These are phyloP conservation scores for Ganoderma boninense DNA, from an alignment of 1,284 basidiomycete genomes.

Conservation along the genomic window DNA sequence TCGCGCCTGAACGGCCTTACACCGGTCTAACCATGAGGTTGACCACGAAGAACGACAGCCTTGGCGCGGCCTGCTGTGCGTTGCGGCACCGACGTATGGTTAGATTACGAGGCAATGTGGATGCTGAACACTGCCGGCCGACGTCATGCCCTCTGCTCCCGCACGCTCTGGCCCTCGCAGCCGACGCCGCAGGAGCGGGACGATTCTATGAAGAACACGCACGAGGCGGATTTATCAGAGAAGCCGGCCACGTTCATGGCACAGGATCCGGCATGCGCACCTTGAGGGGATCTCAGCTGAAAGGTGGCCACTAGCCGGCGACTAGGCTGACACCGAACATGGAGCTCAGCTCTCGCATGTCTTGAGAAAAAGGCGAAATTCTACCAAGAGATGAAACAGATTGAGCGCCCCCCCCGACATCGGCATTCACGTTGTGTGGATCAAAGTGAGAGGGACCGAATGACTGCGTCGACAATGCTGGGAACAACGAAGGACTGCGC, in stretches of 20 bases:
- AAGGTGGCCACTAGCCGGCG: background rate
- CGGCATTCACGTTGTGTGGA: slow-evolving; percentile 5
- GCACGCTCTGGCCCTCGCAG: background rate
- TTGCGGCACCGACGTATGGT: slow-evolving; percentile 24
- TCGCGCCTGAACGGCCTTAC: background rate
- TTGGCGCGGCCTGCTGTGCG: slow-evolving; percentile 3
- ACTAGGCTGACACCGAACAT: slow-evolving; percentile 1
- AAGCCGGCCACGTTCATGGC: slow-evolving; percentile 11
- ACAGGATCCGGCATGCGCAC: background rate
- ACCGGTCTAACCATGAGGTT: background rate
- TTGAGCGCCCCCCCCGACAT: slow-evolving; percentile 8
- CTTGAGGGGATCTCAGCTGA: background rate
- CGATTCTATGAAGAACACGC: background rate
- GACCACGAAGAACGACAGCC: background rate
- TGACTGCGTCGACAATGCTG: background rate
- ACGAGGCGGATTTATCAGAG: slow-evolving; percentile 20
- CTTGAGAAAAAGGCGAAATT: background rate
- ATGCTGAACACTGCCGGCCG: slow-evolving; percentile 2
- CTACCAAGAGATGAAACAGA: slow-evolving; percentile 12
- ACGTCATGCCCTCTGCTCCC: slow-evolving; percentile 19
- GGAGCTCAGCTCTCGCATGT: too few species aligned
- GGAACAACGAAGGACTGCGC: background rate
- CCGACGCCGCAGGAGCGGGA: slow-evolving; percentile 19
- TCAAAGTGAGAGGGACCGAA: slow-evolving; percentile 13
- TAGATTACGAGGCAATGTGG: slow-evolving; percentile 26